Base-by-base conservation (phyloP, 768 basidiomycete species). In the Xerocomellus dryophilus region DNA sequence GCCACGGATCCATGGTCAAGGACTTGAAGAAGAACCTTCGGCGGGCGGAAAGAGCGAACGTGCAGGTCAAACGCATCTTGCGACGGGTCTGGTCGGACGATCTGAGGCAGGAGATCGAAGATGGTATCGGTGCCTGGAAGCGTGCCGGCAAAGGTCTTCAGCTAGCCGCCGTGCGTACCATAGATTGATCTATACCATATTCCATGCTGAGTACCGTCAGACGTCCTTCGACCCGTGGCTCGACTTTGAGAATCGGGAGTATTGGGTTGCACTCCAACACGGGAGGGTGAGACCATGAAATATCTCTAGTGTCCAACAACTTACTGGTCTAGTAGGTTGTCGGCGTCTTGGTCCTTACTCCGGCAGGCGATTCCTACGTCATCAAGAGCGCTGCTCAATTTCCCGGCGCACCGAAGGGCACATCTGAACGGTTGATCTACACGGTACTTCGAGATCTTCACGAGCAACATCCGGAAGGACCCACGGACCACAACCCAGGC, bases 21-120 rank as follows among this genome's bases (percentile, higher is more conserved):
- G 81, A 81, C 51, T 65, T 85, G 59, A 80, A 81, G 67, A 80
- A 83, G 69, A 86, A 87, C 65, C 70, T 84, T 21, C 75, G 79
- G 44, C 71, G 79, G 15, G 84, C 84, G 10, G 75, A 84, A 67
- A 78, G 76, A 53, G 81, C 76, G 32, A 72, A 78, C 29, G 79
- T 87, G 10, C 67, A 74, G 49, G 73, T 84, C 18, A 66, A 69
- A 29, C 81, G 79, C 55, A 65, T 83, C 18, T 65, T 67, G 15
- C 65, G 65, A 14, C 61, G 74, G 47, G 63, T 46, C 0, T 79
- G 76, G 74, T 74, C 72, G 0, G 68, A 75, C 3, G 76, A 77
- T 9, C 74, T 81, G 18, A 78, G 71, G 67, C 58, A 60, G 14
- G 68, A 75, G 25, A 74, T 84, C 15, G 80, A 86, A 49, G 65